Base-by-base conservation (phyloP, 768 basidiomycete genomes). In the Pluteus cervinus region DNA sequence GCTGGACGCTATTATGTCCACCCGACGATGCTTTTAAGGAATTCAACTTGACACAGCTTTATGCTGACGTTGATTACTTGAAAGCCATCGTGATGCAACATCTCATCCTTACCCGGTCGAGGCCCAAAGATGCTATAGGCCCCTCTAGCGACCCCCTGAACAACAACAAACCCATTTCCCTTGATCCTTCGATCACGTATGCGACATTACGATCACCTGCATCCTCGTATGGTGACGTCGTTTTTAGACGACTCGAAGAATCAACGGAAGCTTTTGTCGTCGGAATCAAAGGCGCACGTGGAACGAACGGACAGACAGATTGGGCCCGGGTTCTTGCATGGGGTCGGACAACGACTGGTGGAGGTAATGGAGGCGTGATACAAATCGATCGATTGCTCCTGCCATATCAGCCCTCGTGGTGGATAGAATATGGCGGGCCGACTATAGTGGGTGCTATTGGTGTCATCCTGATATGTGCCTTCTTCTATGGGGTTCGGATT, bases 1-100 rank as follows among this genome's bases (percentile, higher is more conserved):
- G 82, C 3, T 98, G 93, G 82, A 94, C 91, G 2, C 58, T 99
- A 4, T 69, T 99, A 15, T 92, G 87, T 47, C 96, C 96, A 3
- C 77, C 79, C 5, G 96, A 99, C 51, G 82, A 85, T 41, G 92
- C 94, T 0, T 96, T 98, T 72, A 83, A 90, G 54, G 64, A 74
- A 15, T 62, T 85, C 57, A 93, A 98, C 62, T 59, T 98, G 40
- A 91, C 91, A 0, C 57, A 61, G 41, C 57, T 91, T 16, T 81
- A 79, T 44, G 71, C 69, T 18, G 71, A 88, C 51, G 41, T 59
- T 8, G 68, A 75, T 3, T 51, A 50, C 5, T 63, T 89, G 33
- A 70, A 67, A 36, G 63, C 56, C 7, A 73, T 90, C 17, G 84
- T 89, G 42, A 60, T 71, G 30, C 89, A 91, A 52, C 88, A 89